Evolutionary conservation across 2,329 filamentous ascomycete genomes (phyloP).

Genomic region (Cylindrodendrum hubeiense): DNA sequence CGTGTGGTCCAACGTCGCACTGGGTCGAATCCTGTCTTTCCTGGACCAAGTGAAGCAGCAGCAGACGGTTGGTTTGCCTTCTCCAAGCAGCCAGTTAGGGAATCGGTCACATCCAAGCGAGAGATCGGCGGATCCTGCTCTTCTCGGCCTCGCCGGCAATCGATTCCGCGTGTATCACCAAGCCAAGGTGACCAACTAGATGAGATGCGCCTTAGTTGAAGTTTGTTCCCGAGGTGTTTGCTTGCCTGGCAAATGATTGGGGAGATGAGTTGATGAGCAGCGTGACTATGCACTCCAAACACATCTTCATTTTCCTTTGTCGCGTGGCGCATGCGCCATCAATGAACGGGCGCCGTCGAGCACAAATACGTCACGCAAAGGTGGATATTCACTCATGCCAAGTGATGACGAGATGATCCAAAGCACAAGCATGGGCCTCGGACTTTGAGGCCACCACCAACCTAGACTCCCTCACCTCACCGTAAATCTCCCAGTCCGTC

Average conservation of each 20-base stretch:
- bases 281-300: neutral
- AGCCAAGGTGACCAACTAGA: neutral
- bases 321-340: constrained; percentile 9
- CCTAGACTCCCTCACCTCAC: neutral
- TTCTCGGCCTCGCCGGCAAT: neutral
- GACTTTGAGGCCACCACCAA: neutral
- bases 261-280: neutral
- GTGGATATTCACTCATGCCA: neutral
- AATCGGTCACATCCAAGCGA: neutral
- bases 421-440: neutral
- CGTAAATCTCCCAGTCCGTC: neutral
- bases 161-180: neutral
- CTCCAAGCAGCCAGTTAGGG: neutral
- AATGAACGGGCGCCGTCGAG: neutral
- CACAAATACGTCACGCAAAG: too few relatives aligned
- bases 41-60: too few relatives aligned
- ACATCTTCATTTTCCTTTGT: constrained; percentile 2
- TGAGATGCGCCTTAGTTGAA: constrained; percentile 10
- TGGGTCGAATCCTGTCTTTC: neutral
- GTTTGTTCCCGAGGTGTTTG: constrained; percentile 5
- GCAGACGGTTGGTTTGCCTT: neutral
- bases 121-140: neutral
- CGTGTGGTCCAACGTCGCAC: constrained; percentile 5
- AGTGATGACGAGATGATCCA: neutral
- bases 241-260: neutral